Conservation (phyloP, 129 eudicot genomes). For the Scalesia atractyloides region DNA sequence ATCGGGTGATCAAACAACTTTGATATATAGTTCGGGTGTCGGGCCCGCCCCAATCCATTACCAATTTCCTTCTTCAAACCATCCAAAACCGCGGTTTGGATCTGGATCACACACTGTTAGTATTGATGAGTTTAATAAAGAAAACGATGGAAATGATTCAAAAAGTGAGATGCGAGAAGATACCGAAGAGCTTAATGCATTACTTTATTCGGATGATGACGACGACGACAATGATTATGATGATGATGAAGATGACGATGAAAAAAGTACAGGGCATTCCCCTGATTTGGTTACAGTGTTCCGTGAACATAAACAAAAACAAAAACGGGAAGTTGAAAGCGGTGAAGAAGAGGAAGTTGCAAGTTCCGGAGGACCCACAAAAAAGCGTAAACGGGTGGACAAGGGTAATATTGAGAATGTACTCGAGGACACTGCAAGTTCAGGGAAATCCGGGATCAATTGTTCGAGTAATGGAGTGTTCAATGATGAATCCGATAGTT, state of each 20-base stretch:
- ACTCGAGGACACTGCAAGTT: slow-evolving; percentile 46
- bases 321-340: slow-evolving; percentile 1
- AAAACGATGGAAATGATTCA: slow-evolving; percentile 31
- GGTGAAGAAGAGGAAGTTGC: slow-evolving; percentile 66
- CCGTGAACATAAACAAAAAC: not conserved
- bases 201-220: slow-evolving; percentile 77
- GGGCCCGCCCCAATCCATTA: slow-evolving; percentile 28
- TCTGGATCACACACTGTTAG: slow-evolving; percentile 25
- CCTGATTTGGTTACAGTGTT: slow-evolving; percentile 51
- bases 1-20: slow-evolving; percentile 69
- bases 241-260: slow-evolving; percentile 67
- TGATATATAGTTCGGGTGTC: slow-evolving; percentile 52
- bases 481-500: slow-evolving; percentile 35
- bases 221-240: slow-evolving; percentile 37
- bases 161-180: slow-evolving; percentile 73
- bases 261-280: slow-evolving; percentile 81
- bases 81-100: slow-evolving; percentile 38
- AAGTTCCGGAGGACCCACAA: slow-evolving; percentile 52
- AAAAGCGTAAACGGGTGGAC: slow-evolving; percentile 45
- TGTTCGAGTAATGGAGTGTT: slow-evolving; percentile 33
- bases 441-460: slow-evolving; percentile 35
- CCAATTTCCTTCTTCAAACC: slow-evolving; percentile 24
- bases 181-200: slow-evolving; percentile 73
- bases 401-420: slow-evolving; percentile 34
- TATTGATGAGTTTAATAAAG: not conserved